Conservation (phyloP, 2,329 filamentous ascomycete genomes). For the Ascochyta clinopodiicola region DNA sequence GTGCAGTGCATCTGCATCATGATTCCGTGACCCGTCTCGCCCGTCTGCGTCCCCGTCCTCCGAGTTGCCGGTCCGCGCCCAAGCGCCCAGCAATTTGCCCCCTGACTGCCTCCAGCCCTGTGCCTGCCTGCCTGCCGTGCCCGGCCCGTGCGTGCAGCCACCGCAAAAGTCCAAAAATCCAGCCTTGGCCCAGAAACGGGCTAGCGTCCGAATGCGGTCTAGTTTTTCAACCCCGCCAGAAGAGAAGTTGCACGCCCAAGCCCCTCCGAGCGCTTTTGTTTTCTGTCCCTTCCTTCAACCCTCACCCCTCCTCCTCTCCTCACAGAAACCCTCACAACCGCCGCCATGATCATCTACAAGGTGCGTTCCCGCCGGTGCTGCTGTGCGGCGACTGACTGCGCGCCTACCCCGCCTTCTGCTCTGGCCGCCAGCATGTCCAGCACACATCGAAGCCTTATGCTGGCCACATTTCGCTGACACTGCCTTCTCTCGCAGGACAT, state of each 20-base stretch:
- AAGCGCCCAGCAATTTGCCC: constrained; percentile 9
- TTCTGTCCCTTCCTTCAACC: constrained; percentile 6
- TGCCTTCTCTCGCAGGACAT: constrained; percentile 71
- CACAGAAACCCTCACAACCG: constrained; percentile 21
- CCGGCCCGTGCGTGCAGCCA: too few species aligned
- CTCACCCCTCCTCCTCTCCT: constrained; percentile 19
- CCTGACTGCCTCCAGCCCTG: neutral
- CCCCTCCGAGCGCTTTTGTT: constrained; percentile 4
- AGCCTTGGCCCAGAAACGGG: neutral
- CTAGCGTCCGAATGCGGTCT: constrained; percentile 8
- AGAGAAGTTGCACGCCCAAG: constrained; percentile 17
- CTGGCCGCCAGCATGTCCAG: constrained; percentile 21
- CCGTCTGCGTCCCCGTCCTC: neutral
- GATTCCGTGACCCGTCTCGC: constrained; percentile 16
- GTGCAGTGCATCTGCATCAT: constrained; percentile 23
- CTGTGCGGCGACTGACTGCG: constrained; percentile 29
- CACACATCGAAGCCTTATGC: constrained; percentile 11
- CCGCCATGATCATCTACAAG: constrained; percentile 66
- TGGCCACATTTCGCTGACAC: constrained; percentile 18
- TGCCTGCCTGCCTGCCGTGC: neutral
- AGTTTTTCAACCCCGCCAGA: constrained; percentile 17
- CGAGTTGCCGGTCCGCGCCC: neutral
- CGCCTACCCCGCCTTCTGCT: constrained; percentile 34
- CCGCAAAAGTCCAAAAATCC: too few species aligned
- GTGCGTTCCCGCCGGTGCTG: constrained; percentile 44